phyloP scores from a whole-genome alignment of 2,329 filamentous ascomycete genomes.

The Penicillium decumbens region DNA sequence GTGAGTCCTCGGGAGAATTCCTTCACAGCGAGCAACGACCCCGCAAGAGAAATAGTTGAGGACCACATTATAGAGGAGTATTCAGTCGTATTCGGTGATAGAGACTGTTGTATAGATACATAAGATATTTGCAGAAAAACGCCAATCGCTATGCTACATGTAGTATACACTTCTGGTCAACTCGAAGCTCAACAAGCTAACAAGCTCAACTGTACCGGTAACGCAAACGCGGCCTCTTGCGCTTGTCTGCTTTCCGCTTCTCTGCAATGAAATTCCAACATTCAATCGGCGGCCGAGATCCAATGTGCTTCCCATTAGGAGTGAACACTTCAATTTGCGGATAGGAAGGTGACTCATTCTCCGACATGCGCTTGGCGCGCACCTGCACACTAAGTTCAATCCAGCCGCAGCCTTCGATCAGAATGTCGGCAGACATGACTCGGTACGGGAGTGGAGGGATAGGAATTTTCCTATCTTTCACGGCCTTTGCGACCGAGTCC shows the following conservation, averaged over 20 bases:
- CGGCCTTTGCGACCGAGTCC: constrained; percentile 62
- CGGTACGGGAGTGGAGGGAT: constrained; percentile 62
- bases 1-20: neutral
- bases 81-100: neutral
- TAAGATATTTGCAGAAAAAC: constrained; percentile 5
- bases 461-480: constrained; percentile 58
- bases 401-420: constrained; percentile 92
- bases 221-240: constrained; percentile 23
- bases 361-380: constrained; percentile 49
- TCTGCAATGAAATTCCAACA: constrained; percentile 33
- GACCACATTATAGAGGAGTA: no score
- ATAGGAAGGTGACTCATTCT: constrained; percentile 43
- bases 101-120: constrained; percentile 7
- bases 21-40: neutral
- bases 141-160: constrained; percentile 20
- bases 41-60: neutral
- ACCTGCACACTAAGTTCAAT: constrained; percentile 82
- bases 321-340: constrained; percentile 73
- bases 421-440: constrained; percentile 73
- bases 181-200: neutral
- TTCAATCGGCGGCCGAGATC: constrained; percentile 34
- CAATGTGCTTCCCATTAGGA: constrained; percentile 77
- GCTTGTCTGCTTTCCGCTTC: constrained; percentile 30
- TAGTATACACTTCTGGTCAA: constrained; percentile 11
- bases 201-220: constrained; percentile 11